These are phyloP conservation scores for Paramecium biaurelia DNA, from an alignment of 73 alveolate species.

Conservation along the genomic window DNA sequence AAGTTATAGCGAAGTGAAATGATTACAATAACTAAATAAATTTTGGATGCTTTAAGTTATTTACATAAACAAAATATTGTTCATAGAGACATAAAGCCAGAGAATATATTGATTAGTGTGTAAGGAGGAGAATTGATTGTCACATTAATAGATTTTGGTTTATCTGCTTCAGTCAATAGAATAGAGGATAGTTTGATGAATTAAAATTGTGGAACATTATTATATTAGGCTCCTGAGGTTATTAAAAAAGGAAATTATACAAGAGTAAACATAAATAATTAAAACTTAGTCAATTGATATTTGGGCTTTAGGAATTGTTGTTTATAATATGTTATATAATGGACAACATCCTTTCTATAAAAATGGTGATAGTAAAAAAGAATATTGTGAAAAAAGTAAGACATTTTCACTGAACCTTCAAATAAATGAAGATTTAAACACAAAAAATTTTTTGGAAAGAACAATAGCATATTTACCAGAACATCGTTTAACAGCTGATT, in stretches of 20 bases:
- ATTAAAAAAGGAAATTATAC: constrained; percentile 66
- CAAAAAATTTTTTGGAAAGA: background rate
- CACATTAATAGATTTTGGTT: background rate
- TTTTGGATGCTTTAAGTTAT: background rate
- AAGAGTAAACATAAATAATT: background rate
- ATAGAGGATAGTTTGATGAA: background rate
- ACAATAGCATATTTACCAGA: constrained; percentile 7
- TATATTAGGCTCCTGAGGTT: constrained; percentile 76
- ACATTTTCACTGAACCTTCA: background rate
- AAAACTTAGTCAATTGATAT: background rate
- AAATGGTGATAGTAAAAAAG: background rate
- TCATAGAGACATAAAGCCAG: background rate
- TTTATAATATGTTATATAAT: background rate
- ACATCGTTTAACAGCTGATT: constrained; percentile 19
- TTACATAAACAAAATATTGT: background rate
- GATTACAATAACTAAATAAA: background rate
- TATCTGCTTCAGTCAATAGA: background rate
- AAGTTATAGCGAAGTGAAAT: background rate
- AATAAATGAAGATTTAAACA: background rate
- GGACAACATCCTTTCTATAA: constrained; percentile 25
- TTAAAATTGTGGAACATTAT: constrained; percentile 74
- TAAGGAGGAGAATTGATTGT: background rate
- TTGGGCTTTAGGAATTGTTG: constrained; percentile 10
- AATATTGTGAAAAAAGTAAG: background rate
- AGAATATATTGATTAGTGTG: background rate